These are phyloP conservation scores for Alternaria brassicicola DNA, from an alignment of 2,329 filamentous ascomycete genomes.

Conservation along the genomic window DNA sequence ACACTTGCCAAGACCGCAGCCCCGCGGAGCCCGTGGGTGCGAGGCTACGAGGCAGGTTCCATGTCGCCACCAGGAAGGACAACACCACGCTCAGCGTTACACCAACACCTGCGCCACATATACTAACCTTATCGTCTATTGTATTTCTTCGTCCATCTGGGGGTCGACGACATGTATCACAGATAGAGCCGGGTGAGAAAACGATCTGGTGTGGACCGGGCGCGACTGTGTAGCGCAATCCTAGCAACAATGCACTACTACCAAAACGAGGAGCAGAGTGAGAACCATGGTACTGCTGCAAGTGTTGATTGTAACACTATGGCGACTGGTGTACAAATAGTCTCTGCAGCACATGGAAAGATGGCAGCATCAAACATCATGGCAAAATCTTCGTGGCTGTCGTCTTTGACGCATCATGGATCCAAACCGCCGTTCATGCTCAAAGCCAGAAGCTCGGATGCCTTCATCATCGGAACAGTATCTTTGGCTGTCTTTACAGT, in stretches of 20 bases:
- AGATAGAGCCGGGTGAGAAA: not conserved
- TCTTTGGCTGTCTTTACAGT: constrained; percentile 48
- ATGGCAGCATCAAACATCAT: constrained; percentile 1
- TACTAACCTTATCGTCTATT: not conserved
- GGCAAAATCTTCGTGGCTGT: constrained; percentile 34
- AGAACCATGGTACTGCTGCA: not conserved
- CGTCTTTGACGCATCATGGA: constrained; percentile 39
- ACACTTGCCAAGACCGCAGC: not conserved
- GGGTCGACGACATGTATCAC: not conserved
- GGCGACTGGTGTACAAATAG: not conserved
- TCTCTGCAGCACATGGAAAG: not conserved
- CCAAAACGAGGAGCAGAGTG: not conserved
- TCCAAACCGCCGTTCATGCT: constrained; percentile 40
- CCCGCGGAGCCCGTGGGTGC: not conserved
- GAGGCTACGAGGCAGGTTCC: not conserved
- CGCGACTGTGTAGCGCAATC: not conserved
- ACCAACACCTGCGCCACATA: not conserved
- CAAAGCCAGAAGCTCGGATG: constrained; percentile 41
- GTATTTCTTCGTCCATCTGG: not conserved
- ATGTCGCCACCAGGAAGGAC: not conserved
- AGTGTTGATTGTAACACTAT: not conserved
- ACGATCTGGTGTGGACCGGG: not conserved
- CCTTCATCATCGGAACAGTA: constrained; percentile 44
- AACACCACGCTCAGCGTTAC: not conserved
- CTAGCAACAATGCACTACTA: not conserved